Evolutionary conservation across 2,329 filamentous ascomycete species (phyloP).

Genomic region (Atkinsonella hypoxylon): DNA sequence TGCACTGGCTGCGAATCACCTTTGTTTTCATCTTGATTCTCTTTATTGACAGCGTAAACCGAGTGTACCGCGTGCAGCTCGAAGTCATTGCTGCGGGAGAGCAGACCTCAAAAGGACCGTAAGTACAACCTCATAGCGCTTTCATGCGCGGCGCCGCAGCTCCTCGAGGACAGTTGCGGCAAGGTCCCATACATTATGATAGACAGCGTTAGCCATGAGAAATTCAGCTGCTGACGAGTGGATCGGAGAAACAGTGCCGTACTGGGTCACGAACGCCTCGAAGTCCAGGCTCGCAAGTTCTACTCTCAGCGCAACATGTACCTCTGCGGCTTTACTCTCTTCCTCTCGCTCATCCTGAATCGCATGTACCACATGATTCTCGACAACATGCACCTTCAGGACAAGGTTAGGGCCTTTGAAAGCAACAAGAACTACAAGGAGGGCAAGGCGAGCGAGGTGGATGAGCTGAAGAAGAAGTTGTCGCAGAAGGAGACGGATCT

Average conservation of each 20-base stretch:
- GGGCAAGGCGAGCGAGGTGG: constrained; percentile 66
- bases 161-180: background rate
- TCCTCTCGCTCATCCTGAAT: constrained; percentile 97
- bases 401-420: constrained; percentile 77
- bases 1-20: constrained; percentile 97
- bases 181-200: background rate
- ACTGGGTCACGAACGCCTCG: constrained; percentile 87
- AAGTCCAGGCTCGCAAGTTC: constrained; percentile 98
- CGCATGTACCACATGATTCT: constrained; percentile 97
- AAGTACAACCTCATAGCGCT: constrained; percentile 17
- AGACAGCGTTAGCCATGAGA: background rate
- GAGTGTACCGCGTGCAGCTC: constrained; percentile 91
- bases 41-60: constrained; percentile 90
- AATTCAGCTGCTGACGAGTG: background rate
- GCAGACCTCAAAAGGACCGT: constrained; percentile 31
- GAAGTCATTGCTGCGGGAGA: constrained; percentile 69
- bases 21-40: constrained; percentile 99
- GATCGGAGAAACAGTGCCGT: constrained; percentile 35
- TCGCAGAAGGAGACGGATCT: constrained; percentile 74
- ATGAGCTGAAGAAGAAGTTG: constrained; percentile 56
- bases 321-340: constrained; percentile 97
- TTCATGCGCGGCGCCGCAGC: background rate
- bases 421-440: constrained; percentile 59
- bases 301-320: constrained; percentile 99
- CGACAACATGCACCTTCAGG: constrained; percentile 81